phyloP scores from a whole-genome alignment of 768 basidiomycete genomes.

The Lyophyllum atratum region DNA sequence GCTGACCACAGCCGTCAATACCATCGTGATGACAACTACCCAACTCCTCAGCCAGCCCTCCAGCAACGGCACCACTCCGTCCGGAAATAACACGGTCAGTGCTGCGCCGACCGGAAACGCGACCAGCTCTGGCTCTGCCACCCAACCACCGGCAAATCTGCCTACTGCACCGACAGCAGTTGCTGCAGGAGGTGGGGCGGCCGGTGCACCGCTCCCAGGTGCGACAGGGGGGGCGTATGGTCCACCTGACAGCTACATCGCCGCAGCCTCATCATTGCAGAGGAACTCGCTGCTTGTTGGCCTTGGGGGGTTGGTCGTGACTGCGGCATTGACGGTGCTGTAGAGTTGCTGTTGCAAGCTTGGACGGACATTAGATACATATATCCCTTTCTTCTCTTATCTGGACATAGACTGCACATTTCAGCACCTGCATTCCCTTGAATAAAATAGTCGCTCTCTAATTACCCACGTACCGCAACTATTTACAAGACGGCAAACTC shows the following conservation, averaged over 20 bases:
- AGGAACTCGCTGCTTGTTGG: constrained; percentile 46
- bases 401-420: constrained; percentile 14
- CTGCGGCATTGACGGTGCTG: constrained; percentile 47
- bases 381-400: background rate
- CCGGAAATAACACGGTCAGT: constrained; percentile 25
- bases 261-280: constrained; percentile 51
- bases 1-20: constrained; percentile 38
- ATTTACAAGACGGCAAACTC: constrained; percentile 8
- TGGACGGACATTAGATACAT: constrained; percentile 3
- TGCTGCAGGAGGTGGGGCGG: constrained; percentile 52
- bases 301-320: constrained; percentile 47
- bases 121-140: constrained; percentile 36
- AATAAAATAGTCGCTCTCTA: constrained; percentile 1
- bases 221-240: constrained; percentile 56
- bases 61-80: constrained; percentile 13
- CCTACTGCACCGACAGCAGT: constrained; percentile 63
- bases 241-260: constrained; percentile 68
- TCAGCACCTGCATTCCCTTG: background rate
- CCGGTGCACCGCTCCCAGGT: constrained; percentile 66
- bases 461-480: background rate
- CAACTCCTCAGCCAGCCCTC: constrained; percentile 18
- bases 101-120: constrained; percentile 25
- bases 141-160: constrained; percentile 38
- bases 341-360: constrained; percentile 24
- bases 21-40: constrained; percentile 50